phyloP scores from a whole-genome alignment of 805 yeast genomes.

The Suhomyces sp. region DNA sequence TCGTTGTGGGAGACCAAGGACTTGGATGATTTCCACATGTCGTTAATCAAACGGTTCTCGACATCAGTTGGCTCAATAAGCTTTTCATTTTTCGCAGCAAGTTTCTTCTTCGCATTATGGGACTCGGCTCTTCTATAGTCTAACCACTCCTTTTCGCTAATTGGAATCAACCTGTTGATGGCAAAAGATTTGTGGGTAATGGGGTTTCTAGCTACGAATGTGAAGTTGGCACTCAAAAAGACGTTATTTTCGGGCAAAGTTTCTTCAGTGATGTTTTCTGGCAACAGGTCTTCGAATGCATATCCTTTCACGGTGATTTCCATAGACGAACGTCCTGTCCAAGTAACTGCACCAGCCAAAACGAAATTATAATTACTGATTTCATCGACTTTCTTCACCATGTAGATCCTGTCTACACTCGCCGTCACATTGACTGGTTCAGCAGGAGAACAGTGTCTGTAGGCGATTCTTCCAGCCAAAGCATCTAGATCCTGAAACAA shows the following conservation, averaged over 20 bases:
- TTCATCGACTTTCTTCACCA: constrained; percentile 81
- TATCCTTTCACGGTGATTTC: constrained; percentile 90
- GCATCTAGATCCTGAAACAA: constrained; percentile 93
- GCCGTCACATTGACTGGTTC: constrained; percentile 96
- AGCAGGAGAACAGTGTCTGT: constrained; percentile 91
- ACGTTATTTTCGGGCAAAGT: constrained; percentile 64
- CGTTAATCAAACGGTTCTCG: constrained; percentile 75
- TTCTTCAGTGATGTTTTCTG: constrained; percentile 52
- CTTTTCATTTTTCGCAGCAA: constrained; percentile 64
- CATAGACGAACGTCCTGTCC: constrained; percentile 96
- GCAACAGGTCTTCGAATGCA: constrained; percentile 59
- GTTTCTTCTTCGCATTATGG: constrained; percentile 81
- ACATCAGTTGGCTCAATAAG: constrained; percentile 62
- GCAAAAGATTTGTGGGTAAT: constrained; percentile 87
- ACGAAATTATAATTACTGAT: constrained; percentile 72
- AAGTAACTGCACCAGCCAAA: constrained; percentile 86
- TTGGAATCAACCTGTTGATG: constrained; percentile 76
- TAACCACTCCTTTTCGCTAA: constrained; percentile 71
- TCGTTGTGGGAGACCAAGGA: constrained; percentile 32
- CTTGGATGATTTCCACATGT: constrained; percentile 57
- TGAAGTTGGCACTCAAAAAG: constrained; percentile 85
- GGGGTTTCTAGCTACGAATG: constrained; percentile 95
- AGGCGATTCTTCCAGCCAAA: constrained; percentile 90
- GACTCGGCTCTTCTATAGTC: constrained; percentile 88
- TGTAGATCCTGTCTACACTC: constrained; percentile 85